Evolutionary conservation across 75 land plant species (phyloP), one percentile per base, ranked within the genome.

Genomic region (Larix kaempferi): DNA sequence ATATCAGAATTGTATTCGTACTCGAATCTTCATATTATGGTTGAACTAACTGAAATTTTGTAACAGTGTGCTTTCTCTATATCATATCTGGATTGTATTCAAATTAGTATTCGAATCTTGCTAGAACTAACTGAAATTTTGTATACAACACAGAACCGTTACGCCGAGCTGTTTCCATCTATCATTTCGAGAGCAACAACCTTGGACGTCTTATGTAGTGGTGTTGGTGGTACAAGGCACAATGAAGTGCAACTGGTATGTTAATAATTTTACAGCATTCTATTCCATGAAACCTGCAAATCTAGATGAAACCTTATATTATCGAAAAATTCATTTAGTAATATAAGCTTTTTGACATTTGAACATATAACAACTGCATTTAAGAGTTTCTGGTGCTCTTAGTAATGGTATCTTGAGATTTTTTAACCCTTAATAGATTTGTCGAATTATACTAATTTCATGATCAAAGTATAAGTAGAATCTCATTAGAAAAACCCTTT

Each of bases 201-300:
- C 7, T 5, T 77, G 0, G 82, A 81, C 5, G 74, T 81, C 12
- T 8, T 81, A 29, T 61, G 54, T 3, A 44, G 60, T 39, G 82
- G 82, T 15, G 39, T 33, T 12, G 37, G 25, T 33, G 65, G 35
- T 39, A 78, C 19, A 4, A 55, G 27, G 21, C 19, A 81, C 35
- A 69, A 69, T 41, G 81, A 73, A 13, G 15, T 81, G 27, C 74
- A 79, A 29, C 73, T 81, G 67, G 82, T 81, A 78, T 52, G 81
- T 16, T 21, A 78, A n/a, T 67, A 41, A 26, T 56, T 26, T 12
- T 4, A 57, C n/a, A 56, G n/a, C 10, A 56, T 10, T 10, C 3
- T 69, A 21, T n/a, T 35, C 54, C 12, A 0, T 49, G 1, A 49
- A 49, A 49, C 0, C 12, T 49, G 41, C 41, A 35, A 35, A 35